phyloP scores from a whole-genome alignment of 2,329 filamentous ascomycete species.

The Akanthomyces dipterigenus region DNA sequence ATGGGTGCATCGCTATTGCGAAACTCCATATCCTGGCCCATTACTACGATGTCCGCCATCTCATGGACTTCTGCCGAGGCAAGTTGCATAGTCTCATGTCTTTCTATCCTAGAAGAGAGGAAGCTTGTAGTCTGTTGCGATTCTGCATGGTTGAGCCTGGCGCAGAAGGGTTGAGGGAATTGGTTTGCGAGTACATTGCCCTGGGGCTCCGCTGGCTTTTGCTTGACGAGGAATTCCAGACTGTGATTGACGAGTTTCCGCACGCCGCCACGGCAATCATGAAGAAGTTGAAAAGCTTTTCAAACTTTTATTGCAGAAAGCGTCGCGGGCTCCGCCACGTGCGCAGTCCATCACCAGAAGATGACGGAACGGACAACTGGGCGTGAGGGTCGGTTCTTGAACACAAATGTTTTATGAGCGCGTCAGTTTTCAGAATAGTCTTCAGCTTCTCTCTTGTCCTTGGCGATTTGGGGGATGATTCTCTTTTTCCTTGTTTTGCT shows the following conservation, averaged over 20 bases:
- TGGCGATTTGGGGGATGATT: too few species aligned
- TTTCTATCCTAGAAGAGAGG: fast-evolving
- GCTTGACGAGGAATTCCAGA: fast-evolving
- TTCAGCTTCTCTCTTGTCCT: too few species aligned
- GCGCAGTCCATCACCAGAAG: too few species aligned
- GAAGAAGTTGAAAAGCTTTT: too few species aligned
- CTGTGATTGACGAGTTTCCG: background rate
- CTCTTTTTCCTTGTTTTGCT: too few species aligned
- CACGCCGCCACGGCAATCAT: too few species aligned
- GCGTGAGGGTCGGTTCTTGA: too few species aligned
- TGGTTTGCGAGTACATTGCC: background rate
- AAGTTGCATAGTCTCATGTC: background rate
- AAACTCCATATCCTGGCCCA: background rate
- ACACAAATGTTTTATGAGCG: too few species aligned
- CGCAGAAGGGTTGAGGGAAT: background rate
- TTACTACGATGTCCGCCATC: background rate
- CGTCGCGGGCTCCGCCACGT: too few species aligned
- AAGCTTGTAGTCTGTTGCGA: background rate
- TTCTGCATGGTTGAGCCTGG: background rate
- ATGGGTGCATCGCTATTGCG: background rate
- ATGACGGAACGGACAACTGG: too few species aligned
- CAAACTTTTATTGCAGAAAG: too few species aligned
- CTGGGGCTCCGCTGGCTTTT: background rate
- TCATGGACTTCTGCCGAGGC: background rate
- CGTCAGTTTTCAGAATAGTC: too few species aligned